Evolutionary conservation across 2,329 filamentous ascomycete genomes (phyloP), one percentile per base, ranked within the genome.

Genomic region (Hymenoscyphus scutula): DNA sequence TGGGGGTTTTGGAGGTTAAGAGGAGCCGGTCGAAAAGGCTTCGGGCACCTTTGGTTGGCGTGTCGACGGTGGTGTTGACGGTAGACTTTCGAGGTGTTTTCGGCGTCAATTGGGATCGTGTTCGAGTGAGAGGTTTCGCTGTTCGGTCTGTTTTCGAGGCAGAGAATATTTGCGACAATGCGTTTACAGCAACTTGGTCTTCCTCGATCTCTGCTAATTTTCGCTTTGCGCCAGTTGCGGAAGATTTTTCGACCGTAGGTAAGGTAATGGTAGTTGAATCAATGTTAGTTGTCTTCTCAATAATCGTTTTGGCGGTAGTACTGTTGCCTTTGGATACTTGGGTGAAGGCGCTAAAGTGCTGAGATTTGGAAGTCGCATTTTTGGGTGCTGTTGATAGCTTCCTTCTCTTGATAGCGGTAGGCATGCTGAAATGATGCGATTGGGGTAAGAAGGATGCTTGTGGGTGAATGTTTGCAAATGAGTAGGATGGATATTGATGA

Each of bases 321-420:
- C 73, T 74, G 61, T 60, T 65, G 45, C 77, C 74, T 67, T 81
- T 81, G 54, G 76, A 77, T 62, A 79, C 71, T 67, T 74, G 76
- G 62, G 78, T 73, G 66, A 81, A 81, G 62, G 71, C 73, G 66
- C 76, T 75, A 55, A 81, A 77, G n/a, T 66, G 65, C 69, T 74
- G 58, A 37, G 38, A 55, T 19, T 54, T 65, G 60, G 67, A 62
- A 53, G 62, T 23, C 30, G 62, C 61, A 38, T 51, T 67, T 59
- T 38, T 65, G 34, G 65, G 29, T 5, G 59, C 60, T 6, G 68
- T 60, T 41, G 66, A 61, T 51, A 74, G 60, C 68, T 72, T 74
- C 64, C 68, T 63, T 61, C 67, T 70, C 57, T 74, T 74, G 17
- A 65, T 67, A 7, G 68, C 68, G 41, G 67, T 60, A 59, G 71